Base-by-base conservation (phyloP, 2,329 filamentous ascomycete genomes). In the Biscogniauxia sp. region DNA sequence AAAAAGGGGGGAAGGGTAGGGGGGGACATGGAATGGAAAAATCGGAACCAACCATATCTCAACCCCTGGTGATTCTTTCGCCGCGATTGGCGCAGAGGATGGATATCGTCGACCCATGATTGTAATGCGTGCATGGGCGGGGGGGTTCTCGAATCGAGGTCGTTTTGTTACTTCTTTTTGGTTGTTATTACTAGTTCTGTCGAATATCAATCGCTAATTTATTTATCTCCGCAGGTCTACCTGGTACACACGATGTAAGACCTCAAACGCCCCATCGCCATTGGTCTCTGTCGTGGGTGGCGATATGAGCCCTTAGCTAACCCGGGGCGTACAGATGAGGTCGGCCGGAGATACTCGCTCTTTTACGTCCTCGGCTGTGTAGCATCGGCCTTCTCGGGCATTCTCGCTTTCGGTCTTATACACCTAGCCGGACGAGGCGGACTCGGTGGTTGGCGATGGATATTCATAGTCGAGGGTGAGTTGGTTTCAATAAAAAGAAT, bases 311-410 rank as follows among this genome's bases (percentile, higher is more conserved):
- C 20, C 28, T 25, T 54, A 8, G 3, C 13, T 56, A 58, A 23
- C 52, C 54, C 50, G 61, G 51, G 15, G 3, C 37, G 11, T 13
- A 32, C 9, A 80, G 88, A 85, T 66, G 88, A 92, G 74, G 80
- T 91, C 19, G 88, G 88, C 55, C 88, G 88, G 72, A 80, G 89
- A 55, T 90, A 89, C 69, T 86, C 87, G 0, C 73, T 83, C 23
- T 92, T 92, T 69, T 91, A 90, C 71, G 80, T 91, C 17, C 79
- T 91, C 5, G 88, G 88, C 45, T 88, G 83, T 63, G 78, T 89
- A 5, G 86, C 88, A 0, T 82, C 85, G 0, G 89, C 85, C 1
- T 88, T 88, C 66, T 79, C 86, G 0, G 88, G 89, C 58, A 87
- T 92, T 53, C 78, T 92, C 1, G 87, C 89, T 13, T 92, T 86